phyloP scores from a whole-genome alignment of 2,329 filamentous ascomycete species.

The Sclerotinia spermophila region DNA sequence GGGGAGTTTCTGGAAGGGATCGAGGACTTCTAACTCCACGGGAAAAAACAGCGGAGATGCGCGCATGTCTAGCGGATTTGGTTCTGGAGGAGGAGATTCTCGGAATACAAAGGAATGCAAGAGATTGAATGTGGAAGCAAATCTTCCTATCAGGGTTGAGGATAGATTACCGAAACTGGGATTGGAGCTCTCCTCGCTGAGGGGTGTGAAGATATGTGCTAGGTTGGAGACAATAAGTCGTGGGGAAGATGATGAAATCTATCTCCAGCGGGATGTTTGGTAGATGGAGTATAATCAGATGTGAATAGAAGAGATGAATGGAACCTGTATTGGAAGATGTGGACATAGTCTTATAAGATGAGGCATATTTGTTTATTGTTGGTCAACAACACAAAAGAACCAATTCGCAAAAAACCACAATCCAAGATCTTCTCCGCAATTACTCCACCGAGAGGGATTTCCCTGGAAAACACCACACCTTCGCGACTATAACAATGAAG shows the following conservation, averaged over 20 bases:
- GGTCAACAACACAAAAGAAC: too few species aligned
- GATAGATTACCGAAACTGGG: not conserved
- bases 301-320: not conserved
- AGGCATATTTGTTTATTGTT: not conserved
- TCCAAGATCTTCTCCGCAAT: too few species aligned
- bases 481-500: too few species aligned
- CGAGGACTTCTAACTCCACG: too few species aligned
- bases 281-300: not conserved
- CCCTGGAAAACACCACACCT: too few species aligned
- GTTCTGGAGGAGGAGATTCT: not conserved
- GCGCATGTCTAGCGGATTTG: fast-evolving
- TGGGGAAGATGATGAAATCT: not conserved
- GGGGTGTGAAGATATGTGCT: not conserved
- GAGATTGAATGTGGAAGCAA: not conserved
- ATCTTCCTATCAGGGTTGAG: not conserved
- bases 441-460: too few species aligned
- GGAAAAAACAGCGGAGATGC: not conserved
- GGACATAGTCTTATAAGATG: not conserved
- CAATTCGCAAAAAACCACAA: too few species aligned
- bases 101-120: not conserved
- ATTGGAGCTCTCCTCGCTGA: not conserved
- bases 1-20: not conserved
- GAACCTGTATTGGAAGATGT: not conserved
- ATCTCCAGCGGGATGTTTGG: not conserved
- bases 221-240: not conserved